phyloP scores from a whole-genome alignment of 345 rosid species.

The Linum trigynum region DNA sequence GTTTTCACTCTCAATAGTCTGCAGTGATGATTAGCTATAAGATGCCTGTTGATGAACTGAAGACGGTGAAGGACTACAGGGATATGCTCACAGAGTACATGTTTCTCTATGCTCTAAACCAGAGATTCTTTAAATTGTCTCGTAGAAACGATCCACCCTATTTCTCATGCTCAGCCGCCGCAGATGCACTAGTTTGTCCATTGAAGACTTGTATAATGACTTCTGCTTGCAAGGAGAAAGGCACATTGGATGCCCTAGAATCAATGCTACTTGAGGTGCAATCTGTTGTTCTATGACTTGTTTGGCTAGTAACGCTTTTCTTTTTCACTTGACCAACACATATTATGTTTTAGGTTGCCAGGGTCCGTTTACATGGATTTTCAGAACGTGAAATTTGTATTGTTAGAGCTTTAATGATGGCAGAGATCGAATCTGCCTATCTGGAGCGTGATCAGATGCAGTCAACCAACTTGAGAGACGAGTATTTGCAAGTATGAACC shows the following conservation, averaged over 20 bases:
- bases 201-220: conserved; percentile 71
- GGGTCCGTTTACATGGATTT: conserved; percentile 82
- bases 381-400: conserved; percentile 82
- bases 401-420: conserved; percentile 72
- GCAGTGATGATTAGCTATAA: conserved; percentile 84
- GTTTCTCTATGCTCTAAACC: conserved; percentile 75
- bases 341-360: conserved; percentile 57
- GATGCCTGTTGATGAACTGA: conserved; percentile 55
- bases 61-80: conserved; percentile 69
- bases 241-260: conserved; percentile 67
- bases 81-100: conserved; percentile 73
- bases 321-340: conserved; percentile 2
- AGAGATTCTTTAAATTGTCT: conserved; percentile 77
- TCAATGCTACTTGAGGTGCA: conserved; percentile 82
- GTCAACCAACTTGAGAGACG: conserved; percentile 80
- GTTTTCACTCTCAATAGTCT: conserved; percentile 44
- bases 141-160: conserved; percentile 71
- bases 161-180: conserved; percentile 84
- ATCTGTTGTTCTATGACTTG: conserved; percentile 8
- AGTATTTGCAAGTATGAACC: conserved; percentile 60
- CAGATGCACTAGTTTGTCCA: conserved; percentile 65
- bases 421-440: conserved; percentile 89
- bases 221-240: conserved; percentile 75
- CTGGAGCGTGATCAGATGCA: conserved; percentile 92
- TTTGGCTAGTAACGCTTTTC: conserved; percentile 5